phyloP scores from a whole-genome alignment of 2,329 filamentous ascomycete species.

The Bipolaris sorokiniana region DNA sequence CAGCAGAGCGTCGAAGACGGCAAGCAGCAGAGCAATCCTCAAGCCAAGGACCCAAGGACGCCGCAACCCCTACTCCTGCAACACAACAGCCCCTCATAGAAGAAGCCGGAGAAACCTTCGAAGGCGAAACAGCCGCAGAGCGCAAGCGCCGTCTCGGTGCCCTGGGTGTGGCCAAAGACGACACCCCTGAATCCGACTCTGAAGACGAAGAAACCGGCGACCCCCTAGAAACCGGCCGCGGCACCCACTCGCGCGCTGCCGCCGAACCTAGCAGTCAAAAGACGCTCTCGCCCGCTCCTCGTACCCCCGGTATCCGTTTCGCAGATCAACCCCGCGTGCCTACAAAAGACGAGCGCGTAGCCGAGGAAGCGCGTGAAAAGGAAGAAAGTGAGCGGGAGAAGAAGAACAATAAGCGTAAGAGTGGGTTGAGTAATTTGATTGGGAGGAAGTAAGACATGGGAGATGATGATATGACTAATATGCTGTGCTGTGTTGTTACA shows the following conservation, averaged over 20 bases:
- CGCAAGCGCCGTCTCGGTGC: constrained; percentile 75
- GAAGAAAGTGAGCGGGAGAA: constrained; percentile 26
- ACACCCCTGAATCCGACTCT: constrained; percentile 38
- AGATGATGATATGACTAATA: not conserved
- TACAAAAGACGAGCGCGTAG: constrained; percentile 43
- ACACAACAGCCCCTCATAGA: constrained; percentile 27
- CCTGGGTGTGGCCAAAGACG: constrained; percentile 61
- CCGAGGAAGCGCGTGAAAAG: constrained; percentile 32
- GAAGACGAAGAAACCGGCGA: constrained; percentile 45
- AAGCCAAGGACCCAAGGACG: constrained; percentile 20
- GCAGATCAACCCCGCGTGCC: constrained; percentile 56
- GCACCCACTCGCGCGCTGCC: constrained; percentile 28
- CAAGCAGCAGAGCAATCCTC: constrained; percentile 31
- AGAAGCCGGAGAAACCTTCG: constrained; percentile 42
- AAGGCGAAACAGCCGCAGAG: constrained; percentile 75
- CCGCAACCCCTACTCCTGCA: constrained; percentile 14
- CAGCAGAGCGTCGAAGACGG: constrained; percentile 54
- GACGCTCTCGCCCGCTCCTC: constrained; percentile 20
- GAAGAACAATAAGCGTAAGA: constrained; percentile 28
- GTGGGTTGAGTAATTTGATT: constrained; percentile 28
- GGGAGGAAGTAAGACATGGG: constrained; percentile 15
- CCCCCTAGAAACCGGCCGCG: constrained; percentile 44
- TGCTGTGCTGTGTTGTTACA: not conserved
- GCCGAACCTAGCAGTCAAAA: constrained; percentile 6
- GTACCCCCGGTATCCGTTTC: constrained; percentile 65